Evolutionary conservation across 306 rosid genomes (phyloP).

Genomic region (Sphenostylis stenocarpa): DNA sequence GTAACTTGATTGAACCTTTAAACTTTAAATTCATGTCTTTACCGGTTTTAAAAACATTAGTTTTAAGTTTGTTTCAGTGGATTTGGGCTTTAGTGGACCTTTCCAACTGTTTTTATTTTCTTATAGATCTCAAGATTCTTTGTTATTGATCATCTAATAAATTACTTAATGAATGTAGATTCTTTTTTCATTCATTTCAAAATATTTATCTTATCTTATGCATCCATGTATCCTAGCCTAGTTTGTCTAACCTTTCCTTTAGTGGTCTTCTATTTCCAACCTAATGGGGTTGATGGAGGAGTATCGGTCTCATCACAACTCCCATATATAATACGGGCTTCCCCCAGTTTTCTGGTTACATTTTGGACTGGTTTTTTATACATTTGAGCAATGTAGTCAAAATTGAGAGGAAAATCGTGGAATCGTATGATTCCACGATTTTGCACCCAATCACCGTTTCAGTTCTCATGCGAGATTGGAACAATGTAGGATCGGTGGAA

Average conservation of each 20-base stretch:
- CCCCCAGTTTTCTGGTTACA: not conserved
- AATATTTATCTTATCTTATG: not conserved
- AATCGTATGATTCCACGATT: no score
- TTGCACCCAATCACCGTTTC: no score
- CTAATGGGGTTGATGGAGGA: constrained; percentile 16
- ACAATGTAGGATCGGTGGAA: no score
- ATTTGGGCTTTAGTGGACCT: not conserved
- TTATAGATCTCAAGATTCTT: not conserved
- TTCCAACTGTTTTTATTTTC: not conserved
- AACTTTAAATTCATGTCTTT: no score
- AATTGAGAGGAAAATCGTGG: no score
- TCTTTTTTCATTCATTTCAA: not conserved
- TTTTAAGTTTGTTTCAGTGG: not conserved
- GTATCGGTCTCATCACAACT: constrained; percentile 20
- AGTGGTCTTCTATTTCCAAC: constrained; percentile 27
- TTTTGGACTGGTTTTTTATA: constrained; percentile 13
- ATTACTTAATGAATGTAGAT: not conserved
- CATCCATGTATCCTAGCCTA: not conserved
- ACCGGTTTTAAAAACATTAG: no score
- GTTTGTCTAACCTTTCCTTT: not conserved
- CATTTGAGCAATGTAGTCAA: no score
- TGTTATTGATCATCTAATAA: not conserved
- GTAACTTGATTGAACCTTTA: no score
- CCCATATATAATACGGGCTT: not conserved
- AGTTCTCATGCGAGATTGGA: no score